A percentile compares a stretch with the other conserved stretches of the same genome.
Evolutionary conservation across 2,329 filamentous ascomycete species (phyloP).

Genomic region (Parasarocladium wereldwijsianum): DNA sequence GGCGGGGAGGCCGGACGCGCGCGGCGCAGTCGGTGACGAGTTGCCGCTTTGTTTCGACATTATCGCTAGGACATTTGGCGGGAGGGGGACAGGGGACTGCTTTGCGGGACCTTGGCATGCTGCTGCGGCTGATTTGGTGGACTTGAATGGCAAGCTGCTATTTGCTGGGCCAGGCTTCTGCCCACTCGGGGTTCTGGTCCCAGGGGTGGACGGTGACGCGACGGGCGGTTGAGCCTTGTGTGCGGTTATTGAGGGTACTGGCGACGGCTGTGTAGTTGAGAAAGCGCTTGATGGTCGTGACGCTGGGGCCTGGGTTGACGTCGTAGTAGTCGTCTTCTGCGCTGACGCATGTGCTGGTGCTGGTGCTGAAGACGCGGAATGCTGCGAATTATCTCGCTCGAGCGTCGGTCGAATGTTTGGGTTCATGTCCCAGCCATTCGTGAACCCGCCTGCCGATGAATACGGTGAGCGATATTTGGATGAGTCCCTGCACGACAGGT

Average conservation of each 20-base stretch:
- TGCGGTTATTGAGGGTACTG: neutral
- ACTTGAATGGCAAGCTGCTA: constrained; percentile 7
- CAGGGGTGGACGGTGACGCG: neutral
- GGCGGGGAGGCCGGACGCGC: constrained; percentile 2
- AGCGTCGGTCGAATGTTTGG: constrained; percentile 28
- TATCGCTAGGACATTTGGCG: constrained; percentile 26
- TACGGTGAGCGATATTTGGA: constrained; percentile 47
- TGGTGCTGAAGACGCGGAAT: neutral
- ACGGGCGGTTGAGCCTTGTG: neutral
- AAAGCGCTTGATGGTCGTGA: neutral
- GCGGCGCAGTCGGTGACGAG: constrained; percentile 3
- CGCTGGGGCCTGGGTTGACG: neutral
- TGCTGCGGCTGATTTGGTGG: constrained; percentile 15
- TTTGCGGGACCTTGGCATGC: constrained; percentile 23
- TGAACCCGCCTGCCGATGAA: constrained; percentile 39
- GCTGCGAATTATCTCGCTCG: constrained; percentile 8
- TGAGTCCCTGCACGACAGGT: constrained; percentile 25
- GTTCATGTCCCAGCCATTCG: constrained; percentile 44
- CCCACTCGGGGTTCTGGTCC: neutral
- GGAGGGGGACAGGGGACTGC: constrained; percentile 28
- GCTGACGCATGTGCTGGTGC: no score
- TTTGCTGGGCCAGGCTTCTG: constrained; percentile 4
- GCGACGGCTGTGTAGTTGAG: neutral
- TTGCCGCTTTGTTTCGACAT: constrained; percentile 12
- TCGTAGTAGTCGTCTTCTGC: neutral